Base-by-base conservation (phyloP, 1,139 yeast genomes). In the Debaryomyces nepalensis region DNA sequence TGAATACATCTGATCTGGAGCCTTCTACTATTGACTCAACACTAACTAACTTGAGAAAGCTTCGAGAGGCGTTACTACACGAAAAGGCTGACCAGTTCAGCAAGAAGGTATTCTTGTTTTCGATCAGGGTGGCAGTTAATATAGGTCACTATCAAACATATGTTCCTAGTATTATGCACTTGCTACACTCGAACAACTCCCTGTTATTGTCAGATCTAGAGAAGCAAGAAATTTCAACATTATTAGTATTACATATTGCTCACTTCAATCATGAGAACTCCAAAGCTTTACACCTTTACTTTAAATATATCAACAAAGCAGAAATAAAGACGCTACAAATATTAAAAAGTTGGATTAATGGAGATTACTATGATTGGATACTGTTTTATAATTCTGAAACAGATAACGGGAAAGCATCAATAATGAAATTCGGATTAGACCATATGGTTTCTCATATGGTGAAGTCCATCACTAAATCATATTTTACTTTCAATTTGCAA, bases 61-160 rank as follows among this genome's bases (percentile, higher is more conserved):
- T 82, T 6, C 53, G 88, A 40, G 87, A 82, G 53, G 75, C 84
- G 2, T 51, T 82, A 27, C 52, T 82, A n/a, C 57, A 54, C 39
- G 40, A 51, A 4, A 47, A 50, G 7, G 67, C 76, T 0, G 70
- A 69, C 37, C 64, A 64, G 1, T 79, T 81, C 45, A 53, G 72
- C 12, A 68, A 68, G 38, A 55, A 64, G 12, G 84, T 81, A n/a
- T 77, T 71, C 49, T 45, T 81, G 33, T 73, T 70, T 42, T 79
- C 84, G 0, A 66, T 77, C 4, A 55, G 82, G 36, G 63, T 78
- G 3, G 62, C 82, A 0, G 60, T 78, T 0, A 61, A 70, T 4
- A 57, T 73, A 4, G 81, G 81, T 2, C 79, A 77, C 48, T 75
- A 77, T 50, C 82, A 79, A 46, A 76, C 86, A 0, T 82, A 80